A percentile compares a stretch with the other conserved stretches of the same genome.
phyloP scores from a whole-genome alignment of 1,284 basidiomycete species.

The Coniferiporia sulphurascens region DNA sequence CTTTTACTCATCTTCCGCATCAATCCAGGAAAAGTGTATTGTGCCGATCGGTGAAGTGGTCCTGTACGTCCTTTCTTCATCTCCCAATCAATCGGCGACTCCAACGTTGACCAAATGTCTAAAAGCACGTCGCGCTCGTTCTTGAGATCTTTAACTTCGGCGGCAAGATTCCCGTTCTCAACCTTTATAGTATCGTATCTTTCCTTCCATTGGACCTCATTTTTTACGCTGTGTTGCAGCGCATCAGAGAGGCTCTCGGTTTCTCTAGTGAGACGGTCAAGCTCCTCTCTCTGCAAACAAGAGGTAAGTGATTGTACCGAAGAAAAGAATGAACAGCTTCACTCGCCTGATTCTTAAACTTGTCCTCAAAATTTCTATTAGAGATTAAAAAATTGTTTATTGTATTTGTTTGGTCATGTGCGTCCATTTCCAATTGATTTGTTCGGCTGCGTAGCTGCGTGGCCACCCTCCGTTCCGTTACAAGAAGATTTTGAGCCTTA shows the following conservation, averaged over 20 bases:
- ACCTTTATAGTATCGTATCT: constrained; percentile 10
- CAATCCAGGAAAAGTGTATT: constrained; percentile 7
- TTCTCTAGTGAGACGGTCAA: constrained; percentile 3
- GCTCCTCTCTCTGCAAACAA: constrained; percentile 2
- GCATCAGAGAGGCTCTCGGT: constrained; percentile 13
- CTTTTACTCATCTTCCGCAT: constrained; percentile 12
- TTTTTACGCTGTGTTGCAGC: constrained; percentile 14
- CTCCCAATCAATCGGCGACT: constrained; percentile 19
- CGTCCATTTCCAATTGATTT: constrained; percentile 14
- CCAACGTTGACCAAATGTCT: constrained; percentile 15
- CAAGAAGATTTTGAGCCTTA: constrained; percentile 15
- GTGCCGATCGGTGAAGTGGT: background rate
- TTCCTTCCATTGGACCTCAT: constrained; percentile 18
- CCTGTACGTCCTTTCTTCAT: constrained; percentile 4
- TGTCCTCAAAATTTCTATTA: constrained; percentile 14
- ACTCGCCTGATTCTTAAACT: constrained; percentile 10
- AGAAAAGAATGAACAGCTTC: background rate
- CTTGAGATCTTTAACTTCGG: constrained; percentile 12
- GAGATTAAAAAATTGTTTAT: constrained; percentile 11
- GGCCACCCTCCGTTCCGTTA: constrained; percentile 13
- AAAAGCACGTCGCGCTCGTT: constrained; percentile 13
- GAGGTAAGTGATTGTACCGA: background rate
- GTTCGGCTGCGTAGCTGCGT: constrained; percentile 12
- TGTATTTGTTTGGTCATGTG: constrained; percentile 8
- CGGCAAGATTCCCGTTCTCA: constrained; percentile 1